Evolutionary conservation across 768 basidiomycete species (phyloP), one percentile per base, ranked within the genome.

Genomic region (Rhodocollybia butyracea): DNA sequence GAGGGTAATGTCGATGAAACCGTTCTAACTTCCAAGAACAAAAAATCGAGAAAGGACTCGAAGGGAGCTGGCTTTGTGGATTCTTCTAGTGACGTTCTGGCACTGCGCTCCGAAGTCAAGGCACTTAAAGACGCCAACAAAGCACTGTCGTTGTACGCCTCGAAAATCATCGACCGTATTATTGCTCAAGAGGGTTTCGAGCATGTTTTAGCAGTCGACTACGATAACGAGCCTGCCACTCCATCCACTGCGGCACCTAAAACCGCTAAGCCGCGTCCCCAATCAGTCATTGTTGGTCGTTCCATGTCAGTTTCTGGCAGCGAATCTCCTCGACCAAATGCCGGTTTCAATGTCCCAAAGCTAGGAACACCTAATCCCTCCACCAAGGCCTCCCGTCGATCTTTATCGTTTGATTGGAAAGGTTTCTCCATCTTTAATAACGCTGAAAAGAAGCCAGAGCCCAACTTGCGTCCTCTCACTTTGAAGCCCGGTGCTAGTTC

Each of bases 81-180:
- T 30, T 71, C 80, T 42, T 58, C 72, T 46, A 84, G 74, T 52
- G 89, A 92, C 61, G 69, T 91, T 60, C 86, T 90, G 40, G 80
- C 85, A n/a, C 71, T 98, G 51, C 80, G 88, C 32, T 81, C 74
- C 11, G 96, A 98, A 70, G 87, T 97, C 67, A 96, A 96, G 70
- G 86, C 85, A 29, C 82, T 98, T 70, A 91, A 89, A 68, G 95
- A 97, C 67, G 93, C 93, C 41, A 98, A 97, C 76, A 96, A 96
- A 69, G 95, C 95, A 1, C 76, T 98, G 12, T 93, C 93, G 17
- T 73, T 98, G 38, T 98, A 98, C 65, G 94, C 95, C 3, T 94
- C 92, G 43, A 98, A 98, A 78, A 98, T 98, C 61, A 91, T 98
- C 64, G 96, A 98, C 74, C 85, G 95, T 42, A 97, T 98, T 66